Evolutionary conservation across 1,284 basidiomycete genomes (phyloP), one percentile per base, ranked within the genome.

Genomic region (Apiotrichum domesticum): DNA sequence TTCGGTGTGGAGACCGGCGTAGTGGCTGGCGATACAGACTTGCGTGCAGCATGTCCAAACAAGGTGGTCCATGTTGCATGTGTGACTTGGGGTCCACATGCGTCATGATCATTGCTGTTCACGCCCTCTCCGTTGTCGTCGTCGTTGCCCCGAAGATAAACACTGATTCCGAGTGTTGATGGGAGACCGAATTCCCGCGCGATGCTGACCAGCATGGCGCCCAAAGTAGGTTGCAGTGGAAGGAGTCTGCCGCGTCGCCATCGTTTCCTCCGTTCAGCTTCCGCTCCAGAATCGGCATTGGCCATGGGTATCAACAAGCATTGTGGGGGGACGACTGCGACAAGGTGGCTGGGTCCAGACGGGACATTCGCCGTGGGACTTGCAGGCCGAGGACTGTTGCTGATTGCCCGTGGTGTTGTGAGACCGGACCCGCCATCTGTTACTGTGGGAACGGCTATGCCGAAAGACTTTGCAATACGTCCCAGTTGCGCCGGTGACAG

Each of bases 181-280:
- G 75, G 75, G 15, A 77, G 57, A 2, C 69, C 71, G 48, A 71
- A 77, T 56, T 77, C 75, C 51, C 68, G 66, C 6, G 71, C 74
- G 32, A 77, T 74, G 15, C 63, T 62, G 9, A 68, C 57, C n/a
- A 74, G 60, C 75, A 77, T 77, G 4, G 61, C 65, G 5, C 67
- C 69, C 3, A 77, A 53, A 3, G 72, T 74, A 15, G 72, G 68
- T 46, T 72, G 71, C 0, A 77, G 58, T 3, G 74, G 70, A 13
- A 77, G 40, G 11, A 77, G 59, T 33, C 68, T 61, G 3, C 75
- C 75, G 11, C 71, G 58, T 42, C 66, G 62, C 72, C 73, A 77
- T 46, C 66, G 58, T 35, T 59, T 53, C 11, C 50, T 37, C 35
- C 63, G 54, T 11, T 64, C 63, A 34, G 66, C 58, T 14, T 65